Evolutionary conservation across 2,329 filamentous ascomycete genomes (phyloP), one percentile per base, ranked within the genome.

Genomic region (Ceratocystis cacaofunesta): DNA sequence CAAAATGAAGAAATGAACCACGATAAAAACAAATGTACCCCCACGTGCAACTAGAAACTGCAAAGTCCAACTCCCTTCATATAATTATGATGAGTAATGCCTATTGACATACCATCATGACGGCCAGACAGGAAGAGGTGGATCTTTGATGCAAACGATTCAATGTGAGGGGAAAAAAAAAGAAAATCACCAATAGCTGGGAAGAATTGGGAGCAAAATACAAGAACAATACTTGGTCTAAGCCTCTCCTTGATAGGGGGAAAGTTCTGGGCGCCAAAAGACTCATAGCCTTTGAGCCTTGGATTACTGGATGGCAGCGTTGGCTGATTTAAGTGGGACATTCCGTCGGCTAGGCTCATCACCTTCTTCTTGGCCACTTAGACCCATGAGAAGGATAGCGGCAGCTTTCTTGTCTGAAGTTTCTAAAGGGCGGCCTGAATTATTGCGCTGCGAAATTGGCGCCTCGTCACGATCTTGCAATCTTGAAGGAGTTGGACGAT

Each of bases 351-450:
- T n/a, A 60, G 57, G 68, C 61, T 64, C 68, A 36, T 68, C 70
- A 32, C n/a, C 63, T 48, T 68, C 65, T 68, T 78, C 76, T 62
- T 73, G 71, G 22, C 79, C 73, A 66, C 77, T 77, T 30, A 81
- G 73, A 63, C 78, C 78, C 77, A 81, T 76, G 46, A 81, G 70
- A 5, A 79, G 70, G 67, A 78, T 72, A 19, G 79, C 79, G 0
- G 78, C 79, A n/a, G 61, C 43, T 57, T 78, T 78, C 70, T 76
- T 78, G 62, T 80, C 76, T 12, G 72, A 72, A 5, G 7, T 30
- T 30, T 57, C 52, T 8, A 28, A 57, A 12, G 52, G 25, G 3
- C 52, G 52, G 19, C 52, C 15, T 15, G 52, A 30, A 17, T 22
- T 15, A 10, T 15, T 57, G 28, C 25, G 1, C 22, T 25, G 52